Conservation (phyloP, 129 eudicot species). For the Deinandra increscens region DNA sequence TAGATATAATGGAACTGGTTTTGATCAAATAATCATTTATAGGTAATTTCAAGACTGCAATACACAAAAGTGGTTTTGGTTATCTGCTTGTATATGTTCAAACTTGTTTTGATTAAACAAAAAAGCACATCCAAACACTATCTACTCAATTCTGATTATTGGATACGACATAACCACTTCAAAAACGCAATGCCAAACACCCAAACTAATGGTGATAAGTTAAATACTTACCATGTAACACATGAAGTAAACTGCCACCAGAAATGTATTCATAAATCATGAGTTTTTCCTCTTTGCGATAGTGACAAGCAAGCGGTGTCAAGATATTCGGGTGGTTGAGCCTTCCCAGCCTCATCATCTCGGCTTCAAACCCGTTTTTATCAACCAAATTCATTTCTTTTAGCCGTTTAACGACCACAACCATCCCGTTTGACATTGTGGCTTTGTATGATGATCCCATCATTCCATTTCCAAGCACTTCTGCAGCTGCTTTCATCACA, state of each 20-base stretch:
- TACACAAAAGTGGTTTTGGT: conserved; percentile 1
- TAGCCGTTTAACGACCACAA: conserved; percentile 70
- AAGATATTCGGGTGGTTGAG: conserved; percentile 63
- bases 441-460: conserved; percentile 86
- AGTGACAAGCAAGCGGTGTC: conserved; percentile 74
- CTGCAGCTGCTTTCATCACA: conserved; percentile 80
- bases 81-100: background rate
- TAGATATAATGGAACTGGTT: background rate
- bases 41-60: too few relatives aligned
- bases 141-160: background rate
- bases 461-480: conserved; percentile 67
- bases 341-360: conserved; percentile 50
- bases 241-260: conserved; percentile 58
- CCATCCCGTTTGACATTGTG: conserved; percentile 46
- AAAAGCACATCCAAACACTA: conserved; percentile 2
- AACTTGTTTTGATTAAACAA: background rate
- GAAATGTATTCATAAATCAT: conserved; percentile 61
- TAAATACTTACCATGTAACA: conserved; percentile 53
- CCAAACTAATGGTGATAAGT: background rate
- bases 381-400: conserved; percentile 49
- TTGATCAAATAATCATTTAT: background rate
- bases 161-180: background rate
- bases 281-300: conserved; percentile 69
- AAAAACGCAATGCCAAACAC: background rate
- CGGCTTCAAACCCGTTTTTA: conserved; percentile 61